These are phyloP conservation scores for Torrubiellomyces zombiae DNA, from an alignment of 2,329 filamentous ascomycete species.

Conservation along the genomic window DNA sequence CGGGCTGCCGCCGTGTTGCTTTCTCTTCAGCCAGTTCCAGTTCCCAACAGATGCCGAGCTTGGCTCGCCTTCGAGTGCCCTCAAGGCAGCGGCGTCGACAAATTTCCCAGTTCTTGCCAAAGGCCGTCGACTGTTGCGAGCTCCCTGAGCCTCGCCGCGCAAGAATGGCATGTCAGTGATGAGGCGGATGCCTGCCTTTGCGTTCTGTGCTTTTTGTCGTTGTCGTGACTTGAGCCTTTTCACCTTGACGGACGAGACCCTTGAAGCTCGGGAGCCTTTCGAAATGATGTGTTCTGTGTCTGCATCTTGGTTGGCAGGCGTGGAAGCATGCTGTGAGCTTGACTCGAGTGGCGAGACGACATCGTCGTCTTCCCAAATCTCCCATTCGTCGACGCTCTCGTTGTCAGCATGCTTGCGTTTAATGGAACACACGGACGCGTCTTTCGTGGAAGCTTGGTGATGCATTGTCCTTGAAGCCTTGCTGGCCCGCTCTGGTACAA, in stretches of 20 bases:
- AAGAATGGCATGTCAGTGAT: slow-evolving; percentile 50
- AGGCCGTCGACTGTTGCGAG: slow-evolving; percentile 13
- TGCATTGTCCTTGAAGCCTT: too few species aligned
- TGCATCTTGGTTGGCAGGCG: slow-evolving; percentile 4
- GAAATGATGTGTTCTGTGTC: slow-evolving; percentile 6
- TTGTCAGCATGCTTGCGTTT: slow-evolving; percentile 6
- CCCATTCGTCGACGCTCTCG: slow-evolving; percentile 27
- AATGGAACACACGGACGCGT: slow-evolving; percentile 6
- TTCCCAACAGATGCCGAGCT: slow-evolving; percentile 36
- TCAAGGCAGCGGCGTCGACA: slow-evolving; percentile 41
- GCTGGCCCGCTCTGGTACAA: too few species aligned
- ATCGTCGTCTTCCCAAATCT: slow-evolving; percentile 36
- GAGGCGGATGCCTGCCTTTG: slow-evolving; percentile 46
- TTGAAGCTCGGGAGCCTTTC: slow-evolving; percentile 10
- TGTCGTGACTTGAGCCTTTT: slow-evolving; percentile 38
- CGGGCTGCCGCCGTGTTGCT: too few species aligned
- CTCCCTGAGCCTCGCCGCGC: slow-evolving; percentile 24
- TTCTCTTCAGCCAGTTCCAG: slow-evolving; percentile 38
- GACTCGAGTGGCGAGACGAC: slow-evolving; percentile 22
- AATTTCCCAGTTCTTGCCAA: slow-evolving; percentile 26
- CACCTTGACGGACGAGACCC: slow-evolving; percentile 23
- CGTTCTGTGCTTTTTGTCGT: slow-evolving; percentile 43
- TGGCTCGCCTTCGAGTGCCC: slow-evolving; percentile 40
- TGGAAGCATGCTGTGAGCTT: slow-evolving; percentile 18
- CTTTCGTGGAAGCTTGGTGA: too few species aligned